A percentile compares a stretch with the other conserved stretches of the same genome.
phyloP scores from a whole-genome alignment of 768 basidiomycete species.

The Auriscalpium vulgare region DNA sequence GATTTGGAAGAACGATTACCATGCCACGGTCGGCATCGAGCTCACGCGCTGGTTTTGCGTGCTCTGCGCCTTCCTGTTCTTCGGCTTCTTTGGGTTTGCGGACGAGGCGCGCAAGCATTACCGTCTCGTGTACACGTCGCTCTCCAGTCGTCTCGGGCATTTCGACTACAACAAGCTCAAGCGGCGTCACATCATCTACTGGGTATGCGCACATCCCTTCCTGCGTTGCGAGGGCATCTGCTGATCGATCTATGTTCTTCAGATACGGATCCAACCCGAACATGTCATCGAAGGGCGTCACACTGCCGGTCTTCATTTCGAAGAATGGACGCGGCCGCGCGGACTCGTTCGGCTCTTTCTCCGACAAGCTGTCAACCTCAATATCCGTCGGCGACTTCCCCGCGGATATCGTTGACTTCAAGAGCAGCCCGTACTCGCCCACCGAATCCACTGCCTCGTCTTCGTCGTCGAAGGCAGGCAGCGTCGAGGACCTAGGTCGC shows the following conservation, averaged over 20 bases:
- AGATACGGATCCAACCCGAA: not conserved
- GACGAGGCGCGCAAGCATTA: conserved; percentile 38
- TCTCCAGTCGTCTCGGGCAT: conserved; percentile 22
- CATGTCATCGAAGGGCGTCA: not conserved
- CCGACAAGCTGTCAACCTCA: conserved; percentile 11
- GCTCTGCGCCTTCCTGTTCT: conserved; percentile 34
- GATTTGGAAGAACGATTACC: conserved; percentile 27
- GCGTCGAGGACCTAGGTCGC: not conserved
- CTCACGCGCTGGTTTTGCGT: conserved; percentile 33
- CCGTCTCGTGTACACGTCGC: conserved; percentile 16
- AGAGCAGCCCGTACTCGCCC: conserved; percentile 1
- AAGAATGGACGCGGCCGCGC: not conserved
- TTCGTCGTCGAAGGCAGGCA: not conserved
- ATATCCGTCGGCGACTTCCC: conserved; percentile 2
- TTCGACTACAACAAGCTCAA: not conserved
- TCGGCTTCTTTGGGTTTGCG: conserved; percentile 49
- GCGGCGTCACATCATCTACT: conserved; percentile 3
- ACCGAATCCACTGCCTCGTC: not conserved
- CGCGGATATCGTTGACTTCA: conserved; percentile 3
- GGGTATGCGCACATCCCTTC: conserved; percentile 1
- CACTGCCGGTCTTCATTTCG: conserved; percentile 1
- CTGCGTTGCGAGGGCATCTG: not conserved
- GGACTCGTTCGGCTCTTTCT: conserved; percentile 1
- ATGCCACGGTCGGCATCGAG: conserved; percentile 20
- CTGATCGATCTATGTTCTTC: not conserved